A percentile compares a stretch with the other conserved stretches of the same genome.
Conservation (phyloP, 306 rosid genomes). For the Luffa acutangula region DNA sequence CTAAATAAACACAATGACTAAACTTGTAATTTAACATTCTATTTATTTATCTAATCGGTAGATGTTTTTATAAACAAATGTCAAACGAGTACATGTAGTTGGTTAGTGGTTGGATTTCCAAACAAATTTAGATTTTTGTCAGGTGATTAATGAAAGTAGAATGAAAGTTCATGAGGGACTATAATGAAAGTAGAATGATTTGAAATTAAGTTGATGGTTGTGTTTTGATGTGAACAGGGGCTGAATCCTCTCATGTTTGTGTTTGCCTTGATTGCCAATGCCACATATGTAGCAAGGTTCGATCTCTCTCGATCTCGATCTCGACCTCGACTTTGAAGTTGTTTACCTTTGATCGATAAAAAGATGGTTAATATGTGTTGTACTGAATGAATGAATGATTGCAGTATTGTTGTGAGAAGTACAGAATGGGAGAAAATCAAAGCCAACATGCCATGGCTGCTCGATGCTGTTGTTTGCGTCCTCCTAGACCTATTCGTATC, state of each 20-base stretch:
- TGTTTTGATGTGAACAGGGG: slow-evolving; percentile 32
- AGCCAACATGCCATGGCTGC: slow-evolving; percentile 86
- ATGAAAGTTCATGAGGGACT: no score
- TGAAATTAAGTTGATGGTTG: neutral
- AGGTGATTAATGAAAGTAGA: no score
- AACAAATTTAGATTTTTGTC: no score
- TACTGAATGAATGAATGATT: neutral
- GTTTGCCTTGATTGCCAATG: slow-evolving; percentile 80
- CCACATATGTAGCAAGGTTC: slow-evolving; percentile 68
- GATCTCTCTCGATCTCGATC: neutral
- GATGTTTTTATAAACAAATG: no score
- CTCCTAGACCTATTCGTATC: slow-evolving; percentile 88
- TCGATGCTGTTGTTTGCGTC: slow-evolving; percentile 86
- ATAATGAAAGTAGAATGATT: no score
- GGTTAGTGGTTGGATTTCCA: no score
- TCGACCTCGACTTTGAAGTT: neutral
- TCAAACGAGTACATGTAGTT: no score
- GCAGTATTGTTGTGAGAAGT: slow-evolving; percentile 74
- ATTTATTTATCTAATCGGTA: no score
- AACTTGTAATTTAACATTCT: no score
- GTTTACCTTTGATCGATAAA: neutral
- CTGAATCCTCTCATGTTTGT: slow-evolving; percentile 91
- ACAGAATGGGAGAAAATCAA: slow-evolving; percentile 66
- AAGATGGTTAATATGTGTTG: neutral
- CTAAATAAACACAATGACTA: no score